Evolutionary conservation across 495 filamentous ascomycete genomes (phyloP).

Genomic region (Hypoxylon crocopeplum): DNA sequence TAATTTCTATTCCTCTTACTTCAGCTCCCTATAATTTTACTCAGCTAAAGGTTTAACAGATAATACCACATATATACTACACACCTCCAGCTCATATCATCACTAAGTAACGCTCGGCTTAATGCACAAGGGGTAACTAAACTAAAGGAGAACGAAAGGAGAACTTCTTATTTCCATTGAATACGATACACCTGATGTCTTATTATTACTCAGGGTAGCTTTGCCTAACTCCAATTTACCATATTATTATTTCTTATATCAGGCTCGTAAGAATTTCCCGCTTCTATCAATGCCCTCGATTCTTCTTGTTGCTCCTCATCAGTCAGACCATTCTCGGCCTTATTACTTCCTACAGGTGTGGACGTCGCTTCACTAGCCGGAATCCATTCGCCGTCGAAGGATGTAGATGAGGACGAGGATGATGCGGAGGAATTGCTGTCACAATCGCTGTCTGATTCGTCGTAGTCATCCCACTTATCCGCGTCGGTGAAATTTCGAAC

Average conservation of each 20-base stretch:
- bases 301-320: constrained; percentile 11
- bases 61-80: no score
- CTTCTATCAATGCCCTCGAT: not conserved
- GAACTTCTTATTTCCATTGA: not conserved
- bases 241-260: not conserved
- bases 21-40: no score
- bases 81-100: no score
- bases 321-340: not conserved
- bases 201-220: not conserved
- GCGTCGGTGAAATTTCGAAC: constrained; percentile 13
- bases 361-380: constrained; percentile 1
- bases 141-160: no score
- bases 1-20: no score
- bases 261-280: constrained; percentile 12
- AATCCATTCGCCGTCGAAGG: constrained; percentile 16
- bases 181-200: not conserved
- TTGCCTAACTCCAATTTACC: not conserved
- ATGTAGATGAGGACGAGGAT: constrained; percentile 11
- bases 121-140: no score
- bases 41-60: no score
- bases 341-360: not conserved
- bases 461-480: constrained; percentile 14
- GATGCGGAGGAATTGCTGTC: constrained; percentile 10
- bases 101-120: no score
- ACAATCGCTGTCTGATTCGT: constrained; percentile 27